Evolutionary conservation across 176 grass and related monocot species (phyloP), one percentile per base, ranked within the genome.

Genomic region (Tuctoria greenei): DNA sequence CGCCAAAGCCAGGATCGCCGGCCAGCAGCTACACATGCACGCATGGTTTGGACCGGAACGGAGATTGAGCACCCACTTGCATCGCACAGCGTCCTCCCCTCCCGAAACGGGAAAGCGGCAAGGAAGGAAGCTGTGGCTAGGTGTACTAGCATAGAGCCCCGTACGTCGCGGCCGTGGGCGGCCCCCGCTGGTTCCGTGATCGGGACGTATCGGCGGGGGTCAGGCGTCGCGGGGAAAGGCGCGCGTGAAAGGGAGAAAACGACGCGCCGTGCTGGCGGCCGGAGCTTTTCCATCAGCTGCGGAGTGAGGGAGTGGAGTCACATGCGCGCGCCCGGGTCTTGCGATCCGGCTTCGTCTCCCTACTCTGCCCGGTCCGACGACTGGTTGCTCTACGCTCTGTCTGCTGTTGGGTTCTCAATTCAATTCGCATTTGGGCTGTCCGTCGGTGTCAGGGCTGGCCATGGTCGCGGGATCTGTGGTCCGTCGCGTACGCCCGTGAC

Each of bases 201-300:
- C 0, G 69, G 62, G 76, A 74, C 69, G 76, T 79, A 74, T 85
- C 83, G 61, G 31, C 31, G 31, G 18, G 18, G 50, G 18, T 52
- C 20, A 10, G 50, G 50, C 2, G 31, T 21, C 6, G 41, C 26
- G 23, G 57, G 61, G 69, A 80, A 74, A 86, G 83, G 43, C 51
- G 35, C 70, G 63, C 70, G 50, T 73, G 79, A 51, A 67, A 77
- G 79, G 58, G 66, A 82, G 79, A 82, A 82, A 78, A 82, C 85
- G 71, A 77, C 31, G 70, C 49, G 68, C 51, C 69, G n/a, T 10
- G 47, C 4, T 51, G 47, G 24, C 13, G 11, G 23, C 20, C 2
- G 46, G 15, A 11, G 20, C 45, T 36, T 52, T 52, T 9, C 25
- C 27, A 6, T 6, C 16, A 58, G 16, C 4, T 17, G 37, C 35